A percentile compares a stretch with the other conserved stretches of the same genome.
These are phyloP conservation scores for Myxozyma neotropica DNA, from an alignment of 805 yeast genomes.

Conservation along the genomic window DNA sequence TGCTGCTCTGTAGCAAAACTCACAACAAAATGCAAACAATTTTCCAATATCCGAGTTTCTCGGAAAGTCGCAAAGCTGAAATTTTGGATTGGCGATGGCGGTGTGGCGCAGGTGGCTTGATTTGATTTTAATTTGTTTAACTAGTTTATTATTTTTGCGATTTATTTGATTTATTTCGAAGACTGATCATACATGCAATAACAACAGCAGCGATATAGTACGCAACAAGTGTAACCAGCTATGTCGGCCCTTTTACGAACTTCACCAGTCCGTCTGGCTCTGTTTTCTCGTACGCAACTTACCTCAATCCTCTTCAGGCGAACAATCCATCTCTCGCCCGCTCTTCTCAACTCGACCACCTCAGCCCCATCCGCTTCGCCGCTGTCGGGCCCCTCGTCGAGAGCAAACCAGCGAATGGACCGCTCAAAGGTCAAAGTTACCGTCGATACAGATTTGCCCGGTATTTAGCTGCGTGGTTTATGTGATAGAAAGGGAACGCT, in stretches of 20 bases:
- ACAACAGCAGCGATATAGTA: too few species aligned
- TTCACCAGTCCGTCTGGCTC: background rate
- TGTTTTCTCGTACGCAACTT: background rate
- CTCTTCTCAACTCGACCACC: background rate
- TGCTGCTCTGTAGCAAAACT: too few species aligned
- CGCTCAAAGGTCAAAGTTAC: constrained; percentile 47
- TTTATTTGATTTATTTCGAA: too few species aligned
- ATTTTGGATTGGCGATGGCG: background rate
- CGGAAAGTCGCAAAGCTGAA: too few species aligned
- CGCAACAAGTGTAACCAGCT: background rate
- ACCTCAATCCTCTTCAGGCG: background rate
- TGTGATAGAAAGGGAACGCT: background rate
- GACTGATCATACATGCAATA: too few species aligned
- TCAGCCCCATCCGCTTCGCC: constrained; percentile 14
- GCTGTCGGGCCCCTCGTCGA: background rate
- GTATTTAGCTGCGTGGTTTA: constrained; percentile 51
- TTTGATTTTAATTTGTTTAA: too few species aligned
- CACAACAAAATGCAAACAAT: too few species aligned
- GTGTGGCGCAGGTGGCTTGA: constrained; percentile 1
- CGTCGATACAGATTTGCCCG: constrained; percentile 80
- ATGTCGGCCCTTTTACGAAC: background rate
- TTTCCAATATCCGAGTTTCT: too few species aligned
- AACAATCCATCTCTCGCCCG: background rate
- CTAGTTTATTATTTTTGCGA: too few species aligned
- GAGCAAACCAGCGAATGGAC: background rate